Evolutionary conservation across 768 basidiomycete species (phyloP).

Genomic region (Leccinum incarnatum): DNA sequence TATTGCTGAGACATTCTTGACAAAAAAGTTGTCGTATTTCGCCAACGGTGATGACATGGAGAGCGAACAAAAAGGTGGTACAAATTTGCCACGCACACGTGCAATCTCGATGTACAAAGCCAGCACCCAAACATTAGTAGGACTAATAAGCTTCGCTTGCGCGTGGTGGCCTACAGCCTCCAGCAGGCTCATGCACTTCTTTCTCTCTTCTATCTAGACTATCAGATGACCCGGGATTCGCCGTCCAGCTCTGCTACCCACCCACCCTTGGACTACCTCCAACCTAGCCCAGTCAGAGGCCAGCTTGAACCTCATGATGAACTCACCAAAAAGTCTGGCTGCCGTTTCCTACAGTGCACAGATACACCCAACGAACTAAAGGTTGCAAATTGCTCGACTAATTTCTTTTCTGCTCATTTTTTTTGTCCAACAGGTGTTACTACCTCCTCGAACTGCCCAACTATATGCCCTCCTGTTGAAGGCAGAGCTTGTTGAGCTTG

Average conservation of each 20-base stretch:
- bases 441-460: constrained; percentile 64
- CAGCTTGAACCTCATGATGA: constrained; percentile 69
- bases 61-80: not conserved
- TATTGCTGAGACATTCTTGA: constrained; percentile 83
- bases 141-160: constrained; percentile 10
- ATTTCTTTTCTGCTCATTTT: constrained; percentile 1
- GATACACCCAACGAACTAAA: constrained; percentile 76
- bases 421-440: constrained; percentile 49
- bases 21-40: constrained; percentile 78
- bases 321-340: constrained; percentile 50
- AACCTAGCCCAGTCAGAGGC: constrained; percentile 66
- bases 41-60: constrained; percentile 61
- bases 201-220: constrained; percentile 7
- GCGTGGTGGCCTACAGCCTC: constrained; percentile 14
- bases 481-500: constrained; percentile 59
- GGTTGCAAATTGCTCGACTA: constrained; percentile 34
- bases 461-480: constrained; percentile 66
- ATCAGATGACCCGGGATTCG: constrained; percentile 24
- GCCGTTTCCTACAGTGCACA: constrained; percentile 72
- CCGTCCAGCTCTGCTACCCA: constrained; percentile 21
- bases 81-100: constrained; percentile 11
- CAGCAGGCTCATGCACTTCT: constrained; percentile 1
- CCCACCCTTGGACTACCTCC: constrained; percentile 51
- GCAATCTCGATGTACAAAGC: constrained; percentile 26
- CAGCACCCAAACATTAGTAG: constrained; percentile 19